Conservation (phyloP, 768 basidiomycete genomes). For the Rubroboletus pulcherrimus region DNA sequence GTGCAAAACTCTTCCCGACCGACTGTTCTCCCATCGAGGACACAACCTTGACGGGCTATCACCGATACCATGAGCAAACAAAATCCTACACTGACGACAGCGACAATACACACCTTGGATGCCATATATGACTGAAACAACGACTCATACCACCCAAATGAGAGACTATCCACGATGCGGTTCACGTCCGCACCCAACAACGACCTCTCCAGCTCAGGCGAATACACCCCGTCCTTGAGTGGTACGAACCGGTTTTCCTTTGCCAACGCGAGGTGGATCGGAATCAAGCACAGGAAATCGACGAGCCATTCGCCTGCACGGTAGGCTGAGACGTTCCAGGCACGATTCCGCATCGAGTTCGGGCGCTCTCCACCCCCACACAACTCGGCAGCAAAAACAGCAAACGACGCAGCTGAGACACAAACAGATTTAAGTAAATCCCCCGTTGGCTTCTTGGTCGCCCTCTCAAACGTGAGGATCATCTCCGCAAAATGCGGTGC, state of each 20-base stretch:
- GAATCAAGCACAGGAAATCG: conserved; percentile 57
- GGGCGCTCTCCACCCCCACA: background rate
- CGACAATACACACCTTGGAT: conserved; percentile 37
- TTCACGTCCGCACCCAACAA: conserved; percentile 58
- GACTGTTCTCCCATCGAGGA: conserved; percentile 71
- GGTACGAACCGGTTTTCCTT: conserved; percentile 60
- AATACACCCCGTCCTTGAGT: conserved; percentile 54
- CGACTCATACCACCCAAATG: conserved; percentile 65
- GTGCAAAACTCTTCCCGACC: conserved; percentile 55
- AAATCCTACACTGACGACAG: fast-evolving
- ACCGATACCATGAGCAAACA: background rate
- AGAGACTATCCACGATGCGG: conserved; percentile 51
- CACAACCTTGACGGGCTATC: conserved; percentile 58
- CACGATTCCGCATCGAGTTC: background rate
- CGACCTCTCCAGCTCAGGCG: conserved; percentile 45
- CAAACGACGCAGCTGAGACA: conserved; percentile 32
- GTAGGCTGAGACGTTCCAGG: conserved; percentile 37
- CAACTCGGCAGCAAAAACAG: conserved; percentile 22
- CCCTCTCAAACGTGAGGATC: conserved; percentile 44
- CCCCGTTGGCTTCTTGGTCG: conserved; percentile 50
- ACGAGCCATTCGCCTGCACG: conserved; percentile 60
- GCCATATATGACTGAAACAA: conserved; percentile 62
- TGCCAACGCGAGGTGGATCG: conserved; percentile 59
- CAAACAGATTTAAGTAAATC: conserved; percentile 38
- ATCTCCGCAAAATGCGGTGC: conserved; percentile 42